A percentile compares a stretch with the other conserved stretches of the same genome.
Evolutionary conservation across 164 flowering plant genomes (phyloP).

Genomic region (Protea cynaroides): DNA sequence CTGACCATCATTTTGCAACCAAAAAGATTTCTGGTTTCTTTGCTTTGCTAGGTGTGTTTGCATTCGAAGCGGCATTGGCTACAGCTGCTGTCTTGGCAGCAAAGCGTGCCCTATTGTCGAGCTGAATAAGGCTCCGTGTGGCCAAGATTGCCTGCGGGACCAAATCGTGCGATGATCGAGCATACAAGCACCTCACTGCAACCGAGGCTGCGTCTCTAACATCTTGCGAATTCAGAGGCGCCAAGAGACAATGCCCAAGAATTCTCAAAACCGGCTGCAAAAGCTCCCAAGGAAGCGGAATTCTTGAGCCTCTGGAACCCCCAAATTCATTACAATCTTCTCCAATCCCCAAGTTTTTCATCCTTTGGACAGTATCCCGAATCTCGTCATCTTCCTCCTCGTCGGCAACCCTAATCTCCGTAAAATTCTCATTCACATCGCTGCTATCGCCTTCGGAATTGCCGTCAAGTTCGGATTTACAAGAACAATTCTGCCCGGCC

Average conservation of each 20-base stretch:
- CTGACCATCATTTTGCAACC: conserved; percentile 55
- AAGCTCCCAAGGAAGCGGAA: conserved; percentile 95
- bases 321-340: conserved; percentile 15
- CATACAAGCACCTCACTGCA: conserved; percentile 74
- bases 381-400: conserved; percentile 16
- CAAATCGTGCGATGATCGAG: conserved; percentile 85
- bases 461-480: conserved; percentile 27
- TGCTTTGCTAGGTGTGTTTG: conserved; percentile 71
- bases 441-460: background rate
- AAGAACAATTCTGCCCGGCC: conserved; percentile 80
- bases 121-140: conserved; percentile 76
- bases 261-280: conserved; percentile 74
- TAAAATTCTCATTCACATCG: background rate
- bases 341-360: conserved; percentile 28
- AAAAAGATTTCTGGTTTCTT: conserved; percentile 85
- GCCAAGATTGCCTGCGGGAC: conserved; percentile 82
- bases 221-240: conserved; percentile 65
- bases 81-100: conserved; percentile 38
- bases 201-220: conserved; percentile 68
- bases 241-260: conserved; percentile 82
- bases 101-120: conserved; percentile 56
- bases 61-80: conserved; percentile 47
- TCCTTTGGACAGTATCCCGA: conserved; percentile 26
- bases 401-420: conserved; percentile 14
- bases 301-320: conserved; percentile 38